A percentile compares a stretch with the other conserved stretches of the same genome.
These are phyloP conservation scores for Kurtzmaniella quercitrusa DNA, from an alignment of 1,139 yeast species.

Conservation along the genomic window DNA sequence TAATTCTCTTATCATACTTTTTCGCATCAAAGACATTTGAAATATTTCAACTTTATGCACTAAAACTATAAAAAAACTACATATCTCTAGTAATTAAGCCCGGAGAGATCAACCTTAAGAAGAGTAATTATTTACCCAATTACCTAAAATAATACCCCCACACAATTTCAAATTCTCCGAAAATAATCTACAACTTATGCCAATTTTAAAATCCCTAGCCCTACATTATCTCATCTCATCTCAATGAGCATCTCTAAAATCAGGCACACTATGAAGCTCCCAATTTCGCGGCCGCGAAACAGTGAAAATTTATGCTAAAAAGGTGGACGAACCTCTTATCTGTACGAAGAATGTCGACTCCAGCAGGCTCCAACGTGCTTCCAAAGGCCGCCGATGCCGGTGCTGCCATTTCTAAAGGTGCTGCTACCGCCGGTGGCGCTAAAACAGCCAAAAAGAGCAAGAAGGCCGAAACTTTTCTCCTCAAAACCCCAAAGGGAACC, in stretches of 20 bases:
- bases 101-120: too few species aligned
- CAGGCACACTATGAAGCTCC: background rate
- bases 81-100: too few species aligned
- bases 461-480: constrained; percentile 51
- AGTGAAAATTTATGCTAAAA: constrained; percentile 2
- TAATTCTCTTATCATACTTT: too few species aligned
- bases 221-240: background rate
- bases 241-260: background rate
- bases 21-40: too few species aligned
- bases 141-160: too few species aligned
- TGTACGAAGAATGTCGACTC: constrained; percentile 25
- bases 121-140: too few species aligned
- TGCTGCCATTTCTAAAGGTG: constrained; percentile 11
- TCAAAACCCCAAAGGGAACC: constrained; percentile 96
- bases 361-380: constrained; percentile 12
- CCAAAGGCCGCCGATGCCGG: constrained; percentile 11
- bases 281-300: background rate
- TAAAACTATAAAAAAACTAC: too few species aligned
- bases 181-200: too few species aligned
- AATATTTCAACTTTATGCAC: too few species aligned
- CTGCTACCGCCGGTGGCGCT: constrained; percentile 9
- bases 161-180: too few species aligned
- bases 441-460: constrained; percentile 26
- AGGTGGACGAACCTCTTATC: constrained; percentile 4
- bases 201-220: background rate